phyloP scores from a whole-genome alignment of 352 stramenopile genomes.

The Phytophthora fragariaefolia region DNA sequence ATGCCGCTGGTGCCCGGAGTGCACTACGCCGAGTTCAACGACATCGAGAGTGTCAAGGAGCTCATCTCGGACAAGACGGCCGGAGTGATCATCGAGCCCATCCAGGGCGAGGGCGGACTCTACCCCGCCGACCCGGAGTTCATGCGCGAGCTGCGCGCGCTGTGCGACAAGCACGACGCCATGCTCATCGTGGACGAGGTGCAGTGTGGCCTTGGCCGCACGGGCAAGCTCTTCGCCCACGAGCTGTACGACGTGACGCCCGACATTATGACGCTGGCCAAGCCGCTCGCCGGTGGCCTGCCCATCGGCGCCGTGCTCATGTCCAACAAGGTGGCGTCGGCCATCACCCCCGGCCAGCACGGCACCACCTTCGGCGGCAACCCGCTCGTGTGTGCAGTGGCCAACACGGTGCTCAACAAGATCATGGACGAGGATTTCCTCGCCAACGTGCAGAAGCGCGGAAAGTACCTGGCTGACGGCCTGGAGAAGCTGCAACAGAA shows the following conservation, averaged over 20 bases:
- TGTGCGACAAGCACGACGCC: conserved; percentile 95
- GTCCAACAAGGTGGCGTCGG: conserved; percentile 88
- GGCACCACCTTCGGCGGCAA: conserved; percentile 98
- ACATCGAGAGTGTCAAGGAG: conserved; percentile 82
- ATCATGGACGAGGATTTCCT: conserved; percentile 77
- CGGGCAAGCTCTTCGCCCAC: conserved; percentile 95
- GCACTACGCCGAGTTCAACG: conserved; percentile 81
- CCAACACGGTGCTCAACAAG: conserved; percentile 79
- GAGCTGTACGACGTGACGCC: conserved; percentile 94
- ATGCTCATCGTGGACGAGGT: conserved; percentile 99
- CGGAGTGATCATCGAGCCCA: conserved; percentile 83
- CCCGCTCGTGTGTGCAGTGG: conserved; percentile 94
- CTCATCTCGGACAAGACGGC: conserved; percentile 79
- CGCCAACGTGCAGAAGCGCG: conserved; percentile 71
- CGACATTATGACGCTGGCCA: conserved; percentile 98
- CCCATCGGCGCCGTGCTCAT: conserved; percentile 97
- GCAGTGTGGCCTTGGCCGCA: conserved; percentile 96
- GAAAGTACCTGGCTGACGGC: conserved; percentile 61
- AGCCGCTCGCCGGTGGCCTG: conserved; percentile 95
- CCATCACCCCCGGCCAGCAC: conserved; percentile 94
- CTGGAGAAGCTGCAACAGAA: conserved; percentile 75
- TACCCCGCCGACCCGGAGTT: conserved; percentile 92
- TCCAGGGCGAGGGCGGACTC: conserved; percentile 95
- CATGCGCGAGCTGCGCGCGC: conserved; percentile 86
- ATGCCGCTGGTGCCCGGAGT: conserved; percentile 81